Base-by-base conservation (phyloP, 495 filamentous ascomycete genomes). In the Cenococcum geophilum region DNA sequence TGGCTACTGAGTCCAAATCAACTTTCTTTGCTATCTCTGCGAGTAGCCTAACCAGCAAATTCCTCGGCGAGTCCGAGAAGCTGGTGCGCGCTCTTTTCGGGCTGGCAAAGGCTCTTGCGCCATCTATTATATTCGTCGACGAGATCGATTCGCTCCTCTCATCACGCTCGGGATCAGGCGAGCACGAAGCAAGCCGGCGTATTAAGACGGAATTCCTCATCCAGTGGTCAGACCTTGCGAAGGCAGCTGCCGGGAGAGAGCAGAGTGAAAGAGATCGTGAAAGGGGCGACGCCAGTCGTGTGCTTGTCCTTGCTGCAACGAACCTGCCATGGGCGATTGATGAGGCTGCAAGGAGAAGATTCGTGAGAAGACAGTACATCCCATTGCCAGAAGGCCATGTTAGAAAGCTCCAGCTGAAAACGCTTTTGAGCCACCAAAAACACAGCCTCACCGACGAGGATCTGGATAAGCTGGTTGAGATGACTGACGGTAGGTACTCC, bases 151-250 rank as follows among this genome's bases (percentile, higher is more conserved):
- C 93, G 0, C 76, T 99, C 5, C 79, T 99, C 0, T 95, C 90
- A 0, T 82, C 91, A 1, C 83, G 93, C 22, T 87, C 86, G 8
- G 90, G 90, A 0, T 83, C 82, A 1, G 85, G 90, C 5, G 93
- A 99, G 67, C 87, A 97, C 70, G 93, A 99, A 74, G 88, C 95
- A 5, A 95, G 91, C 8, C 80, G 92, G 42, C 81, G 95, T 25
- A 95, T 96, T 67, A 97, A 99, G 75, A 99, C 93, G 0, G 93
- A 99, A 68, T 99, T 99, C 60, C 73, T 99, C 56, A 96, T 99
- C 47, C 92, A 97, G 69, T 99, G 93, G 93, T 91, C 87, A 50
- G 92, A 96, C 72, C 76, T 99, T 6, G 89, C 93, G 63, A 84
- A 89, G 57, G 93, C 93, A 6, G 93, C 95, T 0, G 95, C 92